Percentiles rank a stretch among this genome's conserved stretches.
Evolutionary conservation across 768 basidiomycete species (phyloP).

Genomic region (Naganishia friedmannii): DNA sequence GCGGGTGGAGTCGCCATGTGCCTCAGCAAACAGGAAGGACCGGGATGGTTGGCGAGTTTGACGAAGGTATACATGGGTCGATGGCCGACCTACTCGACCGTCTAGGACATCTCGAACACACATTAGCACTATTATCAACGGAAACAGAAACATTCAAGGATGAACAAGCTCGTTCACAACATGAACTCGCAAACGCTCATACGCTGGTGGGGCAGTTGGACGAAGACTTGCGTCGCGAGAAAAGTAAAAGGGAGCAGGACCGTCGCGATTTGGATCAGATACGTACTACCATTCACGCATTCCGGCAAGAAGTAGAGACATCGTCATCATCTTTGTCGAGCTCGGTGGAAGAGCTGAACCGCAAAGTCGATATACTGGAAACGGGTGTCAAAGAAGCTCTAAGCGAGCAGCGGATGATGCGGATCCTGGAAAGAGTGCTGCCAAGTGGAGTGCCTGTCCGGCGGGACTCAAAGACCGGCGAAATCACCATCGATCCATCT

Average conservation of each 20-base stretch:
- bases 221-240: constrained; percentile 23
- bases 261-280: constrained; percentile 33
- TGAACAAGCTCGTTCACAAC: constrained; percentile 26
- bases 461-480: constrained; percentile 37
- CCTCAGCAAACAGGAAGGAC: background rate
- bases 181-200: constrained; percentile 24
- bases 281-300: constrained; percentile 21
- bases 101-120: constrained; percentile 43
- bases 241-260: constrained; percentile 24
- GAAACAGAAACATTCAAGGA: constrained; percentile 27
- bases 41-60: constrained; percentile 31
- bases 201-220: constrained; percentile 24
- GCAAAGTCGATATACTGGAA: constrained; percentile 30
- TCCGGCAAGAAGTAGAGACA: constrained; percentile 27
- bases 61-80: constrained; percentile 38
- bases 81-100: constrained; percentile 48
- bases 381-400: constrained; percentile 41
- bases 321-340: constrained; percentile 28
- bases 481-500: constrained; percentile 51
- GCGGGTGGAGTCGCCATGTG: background rate
- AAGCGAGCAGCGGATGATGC: constrained; percentile 45
- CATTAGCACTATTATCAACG: constrained; percentile 38
- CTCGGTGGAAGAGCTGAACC: constrained; percentile 14
- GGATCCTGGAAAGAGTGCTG: constrained; percentile 51
- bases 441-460: constrained; percentile 52